Base-by-base conservation (phyloP, 805 yeast genomes). In the Cyberlindnera subsufficiens region DNA sequence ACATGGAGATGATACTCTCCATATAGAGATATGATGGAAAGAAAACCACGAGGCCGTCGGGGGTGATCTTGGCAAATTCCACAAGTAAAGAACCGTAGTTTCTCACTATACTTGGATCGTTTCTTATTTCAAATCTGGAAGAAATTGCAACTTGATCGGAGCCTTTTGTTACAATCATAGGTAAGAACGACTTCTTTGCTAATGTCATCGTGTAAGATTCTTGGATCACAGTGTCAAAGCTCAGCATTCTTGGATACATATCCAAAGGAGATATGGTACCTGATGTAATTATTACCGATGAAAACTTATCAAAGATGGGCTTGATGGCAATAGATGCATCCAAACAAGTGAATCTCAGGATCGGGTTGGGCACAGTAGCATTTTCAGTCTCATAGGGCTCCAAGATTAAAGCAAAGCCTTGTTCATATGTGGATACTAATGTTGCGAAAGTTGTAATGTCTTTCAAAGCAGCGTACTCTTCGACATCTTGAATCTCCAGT, bases 231-330 rank as follows among this genome's bases (percentile, higher is more conserved):
- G 98, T 90, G 40, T 86, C 89, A 64, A 93, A 91, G 58, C 89
- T 86, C 47, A 91, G 69, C 98, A 91, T 91, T 54, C 87, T 82
- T 6, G 99, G 99, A 61, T 93, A 93, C 99, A 93, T 93, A 58
- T 93, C 98, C 61, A 93, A 75, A 1, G 99, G 99, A 0, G 98
- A 91, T 38, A 93, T 93, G 14, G 99, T 93, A 52, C 99, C 99
- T 0, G 96, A 87, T 0, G 99, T 93, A 47, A 93, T 93, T 47
- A 93, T 83, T 10, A 93, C 96, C 0, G 96, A 84, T 7, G 87
- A 81, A 57, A 91, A 93, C 45, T 90, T 74, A 40, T 93, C 99
- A 68, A 93, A 91, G 0, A 93, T 89, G 0, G 99, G 99, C 59
- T 89, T 93, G 51, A 93, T 93, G 3, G 98, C 98, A 53, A 93